Conservation (phyloP, 208 protist genomes). For the Crithidia mellificae region DNA sequence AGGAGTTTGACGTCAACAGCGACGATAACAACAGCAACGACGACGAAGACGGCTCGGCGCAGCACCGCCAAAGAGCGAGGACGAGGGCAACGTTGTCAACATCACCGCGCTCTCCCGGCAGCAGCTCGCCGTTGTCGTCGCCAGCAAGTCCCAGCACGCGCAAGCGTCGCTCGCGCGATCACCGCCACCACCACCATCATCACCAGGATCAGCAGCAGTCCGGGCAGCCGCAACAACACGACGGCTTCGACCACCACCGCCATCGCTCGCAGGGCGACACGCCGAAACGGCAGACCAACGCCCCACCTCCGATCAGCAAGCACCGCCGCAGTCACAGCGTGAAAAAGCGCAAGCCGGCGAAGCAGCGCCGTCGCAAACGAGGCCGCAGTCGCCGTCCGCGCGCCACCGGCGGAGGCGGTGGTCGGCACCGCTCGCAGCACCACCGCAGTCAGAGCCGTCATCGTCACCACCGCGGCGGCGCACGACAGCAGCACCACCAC, state of each 20-base stretch:
- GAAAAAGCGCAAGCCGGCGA: constrained; percentile 32
- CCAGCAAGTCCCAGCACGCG: not conserved
- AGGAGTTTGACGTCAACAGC: constrained; percentile 8
- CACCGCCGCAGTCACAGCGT: constrained; percentile 36
- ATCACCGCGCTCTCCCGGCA: not conserved
- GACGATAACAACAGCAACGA: not conserved
- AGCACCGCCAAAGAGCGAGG: no score
- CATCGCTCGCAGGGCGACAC: constrained; percentile 18
- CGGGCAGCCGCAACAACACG: no score
- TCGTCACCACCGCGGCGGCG: constrained; percentile 23
- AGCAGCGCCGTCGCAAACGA: constrained; percentile 29
- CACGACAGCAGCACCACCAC: constrained; percentile 26
- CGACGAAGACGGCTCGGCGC: not conserved
- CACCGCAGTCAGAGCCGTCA: constrained; percentile 33
- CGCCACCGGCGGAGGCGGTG: constrained; percentile 32
- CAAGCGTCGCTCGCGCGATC: not conserved
- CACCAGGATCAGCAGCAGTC: not conserved
- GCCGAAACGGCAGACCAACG: constrained; percentile 1
- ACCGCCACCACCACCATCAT: not conserved
- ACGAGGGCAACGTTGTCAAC: no score
- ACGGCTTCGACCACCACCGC: constrained; percentile 1
- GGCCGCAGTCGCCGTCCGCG: constrained; percentile 34
- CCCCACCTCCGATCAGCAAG: constrained; percentile 13
- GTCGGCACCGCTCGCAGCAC: constrained; percentile 31
- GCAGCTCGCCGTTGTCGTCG: not conserved